phyloP scores from a whole-genome alignment of 495 filamentous ascomycete genomes.

The Penicillium flavigenum region DNA sequence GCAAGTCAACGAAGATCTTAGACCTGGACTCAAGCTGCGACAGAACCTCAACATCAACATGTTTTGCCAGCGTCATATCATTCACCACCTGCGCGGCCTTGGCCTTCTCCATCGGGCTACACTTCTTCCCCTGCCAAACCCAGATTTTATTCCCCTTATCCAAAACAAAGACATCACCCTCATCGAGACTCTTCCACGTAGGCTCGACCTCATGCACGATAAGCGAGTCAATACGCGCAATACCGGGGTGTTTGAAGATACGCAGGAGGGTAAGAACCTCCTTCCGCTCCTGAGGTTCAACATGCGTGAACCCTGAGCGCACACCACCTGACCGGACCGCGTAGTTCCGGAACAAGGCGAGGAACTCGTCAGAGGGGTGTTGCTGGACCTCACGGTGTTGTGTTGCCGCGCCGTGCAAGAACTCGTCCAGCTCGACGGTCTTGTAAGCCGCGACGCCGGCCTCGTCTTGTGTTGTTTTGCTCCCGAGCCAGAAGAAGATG shows the following conservation, averaged over 20 bases:
- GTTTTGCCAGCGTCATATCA: constrained; percentile 60
- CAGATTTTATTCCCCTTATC: constrained; percentile 60
- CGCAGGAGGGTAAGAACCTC: constrained; percentile 52
- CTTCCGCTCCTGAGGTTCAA: constrained; percentile 45
- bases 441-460: constrained; percentile 65
- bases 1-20: constrained; percentile 49
- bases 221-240: constrained; percentile 42
- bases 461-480: constrained; percentile 60
- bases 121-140: constrained; percentile 64
- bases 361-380: constrained; percentile 56
- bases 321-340: constrained; percentile 57
- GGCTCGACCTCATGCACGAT: constrained; percentile 64
- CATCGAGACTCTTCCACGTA: constrained; percentile 58
- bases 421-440: constrained; percentile 65
- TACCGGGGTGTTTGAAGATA: constrained; percentile 54
- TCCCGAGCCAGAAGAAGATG: constrained; percentile 62
- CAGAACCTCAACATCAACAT: constrained; percentile 60
- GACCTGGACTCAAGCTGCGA: constrained; percentile 56
- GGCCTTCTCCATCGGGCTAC: constrained; percentile 63
- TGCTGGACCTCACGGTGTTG: constrained; percentile 60
- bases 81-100: constrained; percentile 63
- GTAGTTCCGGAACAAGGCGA: constrained; percentile 55
- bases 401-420: constrained; percentile 55
- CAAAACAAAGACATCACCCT: constrained; percentile 61
- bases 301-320: constrained; percentile 58